A percentile compares a stretch with the other conserved stretches of the same genome.
Conservation (phyloP, 164 flowering plant species). For the Umbellularia californica region DNA sequence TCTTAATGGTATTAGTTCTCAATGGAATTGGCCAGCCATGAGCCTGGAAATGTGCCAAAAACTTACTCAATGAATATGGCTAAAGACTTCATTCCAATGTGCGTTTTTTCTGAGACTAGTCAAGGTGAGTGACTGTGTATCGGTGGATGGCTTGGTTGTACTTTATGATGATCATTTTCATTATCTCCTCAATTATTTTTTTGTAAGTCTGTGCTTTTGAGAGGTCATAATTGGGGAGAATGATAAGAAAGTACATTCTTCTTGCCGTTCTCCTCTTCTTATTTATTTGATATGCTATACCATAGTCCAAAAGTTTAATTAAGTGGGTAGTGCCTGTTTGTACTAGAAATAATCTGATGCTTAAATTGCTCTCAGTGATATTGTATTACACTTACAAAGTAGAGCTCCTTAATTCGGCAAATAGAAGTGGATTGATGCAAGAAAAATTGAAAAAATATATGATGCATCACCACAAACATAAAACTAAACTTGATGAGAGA, state of each 20-base stretch:
- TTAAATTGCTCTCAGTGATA: neutral
- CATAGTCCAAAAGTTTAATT: no score
- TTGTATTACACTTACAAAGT: neutral
- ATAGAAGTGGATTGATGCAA: no score
- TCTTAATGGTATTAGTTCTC: conserved; percentile 53
- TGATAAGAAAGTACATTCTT: neutral
- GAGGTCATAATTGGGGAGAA: neutral
- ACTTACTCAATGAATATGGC: conserved; percentile 67
- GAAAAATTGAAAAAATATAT: no score
- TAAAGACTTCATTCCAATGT: conserved; percentile 66
- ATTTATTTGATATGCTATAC: no score
- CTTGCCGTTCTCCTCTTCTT: neutral
- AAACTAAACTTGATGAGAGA: no score
- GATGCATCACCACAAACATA: no score
- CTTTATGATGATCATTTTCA: neutral
- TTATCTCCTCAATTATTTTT: neutral
- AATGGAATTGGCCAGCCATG: conserved; percentile 68
- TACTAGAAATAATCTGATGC: neutral
- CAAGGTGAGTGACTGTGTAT: conserved; percentile 46
- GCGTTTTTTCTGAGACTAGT: conserved; percentile 61
- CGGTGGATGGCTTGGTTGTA: neutral
- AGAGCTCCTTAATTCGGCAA: neutral
- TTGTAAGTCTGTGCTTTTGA: neutral
- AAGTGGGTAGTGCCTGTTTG: neutral
- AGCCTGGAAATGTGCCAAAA: conserved; percentile 49